Evolutionary conservation across 1,284 basidiomycete genomes (phyloP), one percentile per base, ranked within the genome.

Genomic region (Heliocybe sulcata): DNA sequence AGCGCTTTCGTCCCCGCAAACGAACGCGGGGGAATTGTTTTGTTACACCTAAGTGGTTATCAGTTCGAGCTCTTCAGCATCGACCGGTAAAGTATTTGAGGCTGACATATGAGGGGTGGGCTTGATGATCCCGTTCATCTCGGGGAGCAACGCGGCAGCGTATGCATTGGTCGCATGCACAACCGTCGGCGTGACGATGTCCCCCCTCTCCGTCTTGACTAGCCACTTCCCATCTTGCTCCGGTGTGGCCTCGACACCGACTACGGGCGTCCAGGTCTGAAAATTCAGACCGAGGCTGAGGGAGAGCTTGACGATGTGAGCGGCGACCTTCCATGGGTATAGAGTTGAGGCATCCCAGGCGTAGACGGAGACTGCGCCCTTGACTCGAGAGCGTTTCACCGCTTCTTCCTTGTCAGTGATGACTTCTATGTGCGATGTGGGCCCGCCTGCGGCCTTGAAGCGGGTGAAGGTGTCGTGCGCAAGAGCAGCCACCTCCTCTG

Each of bases 101-200:
- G 81, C 79, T 79, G 89, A 87, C 54, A 77, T 78, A 10, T 77
- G 85, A 23, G 86, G 75, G 0, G 75, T 67, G 8, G 83, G 82
- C 25, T 83, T 64, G 54, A 82, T 70, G 56, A 74, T 77, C 48
- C 66, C 65, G 29, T 72, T 73, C 58, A 77, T 63, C 0, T 69
- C 67, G n/a, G 65, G 59, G 55, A 90, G 69, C 19, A 92, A 81
- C 61, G 86, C 80, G 0, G 85, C 80, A 3, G 75, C 72, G 75
- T 89, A 91, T 33, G 77, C 89, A 65, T 93, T 93, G 1, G 89
- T 92, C 0, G 89, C 86, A 64, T 93, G 90, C 1, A 92, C 71
- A 51, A 92, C 71, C 60, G 88, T 85, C 2, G 67, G 69, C 0
- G 87, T 68, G 2, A 64, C 67, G 50, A 90, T 69, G 14, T 61